phyloP scores from a whole-genome alignment of 768 basidiomycete species.

The Cystofilobasidium macerans region DNA sequence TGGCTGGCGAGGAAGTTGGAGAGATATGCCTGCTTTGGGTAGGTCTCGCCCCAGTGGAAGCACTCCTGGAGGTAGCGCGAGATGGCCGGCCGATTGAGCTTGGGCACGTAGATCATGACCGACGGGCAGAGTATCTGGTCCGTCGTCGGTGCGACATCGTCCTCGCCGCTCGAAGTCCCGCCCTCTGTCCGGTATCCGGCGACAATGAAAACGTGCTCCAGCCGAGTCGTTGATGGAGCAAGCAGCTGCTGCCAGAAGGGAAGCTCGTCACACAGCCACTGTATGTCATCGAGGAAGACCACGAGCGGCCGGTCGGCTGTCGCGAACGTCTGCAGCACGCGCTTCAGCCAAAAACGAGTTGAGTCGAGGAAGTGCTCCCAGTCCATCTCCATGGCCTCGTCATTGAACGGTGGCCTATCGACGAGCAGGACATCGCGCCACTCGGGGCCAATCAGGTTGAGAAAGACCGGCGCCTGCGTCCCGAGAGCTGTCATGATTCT shows the following conservation, averaged over 20 bases:
- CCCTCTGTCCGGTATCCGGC: slow-evolving; percentile 6
- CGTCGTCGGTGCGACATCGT: not conserved
- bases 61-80: not conserved
- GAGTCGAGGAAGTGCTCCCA: slow-evolving; percentile 16
- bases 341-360: not conserved
- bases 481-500: slow-evolving; percentile 29
- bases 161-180: not conserved
- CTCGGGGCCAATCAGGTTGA: slow-evolving; percentile 27
- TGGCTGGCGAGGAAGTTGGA: slow-evolving; percentile 11
- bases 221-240: not conserved
- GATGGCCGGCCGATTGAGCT: not conserved
- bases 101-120: not conserved
- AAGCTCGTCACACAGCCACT: slow-evolving; percentile 22
- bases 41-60: not conserved
- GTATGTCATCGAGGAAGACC: slow-evolving; percentile 17
- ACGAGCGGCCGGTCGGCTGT: slow-evolving; percentile 12
- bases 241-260: slow-evolving; percentile 18
- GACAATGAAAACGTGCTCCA: slow-evolving; percentile 21
- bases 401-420: not conserved
- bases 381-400: slow-evolving; percentile 11
- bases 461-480: slow-evolving; percentile 29
- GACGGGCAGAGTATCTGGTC: not conserved
- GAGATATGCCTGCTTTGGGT: not conserved
- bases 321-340: slow-evolving; percentile 20
- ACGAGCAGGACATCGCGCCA: slow-evolving; percentile 27